Evolutionary conservation across 1,284 basidiomycete genomes (phyloP), one percentile per base, ranked within the genome.

Genomic region (Tylopilus orsonianus): DNA sequence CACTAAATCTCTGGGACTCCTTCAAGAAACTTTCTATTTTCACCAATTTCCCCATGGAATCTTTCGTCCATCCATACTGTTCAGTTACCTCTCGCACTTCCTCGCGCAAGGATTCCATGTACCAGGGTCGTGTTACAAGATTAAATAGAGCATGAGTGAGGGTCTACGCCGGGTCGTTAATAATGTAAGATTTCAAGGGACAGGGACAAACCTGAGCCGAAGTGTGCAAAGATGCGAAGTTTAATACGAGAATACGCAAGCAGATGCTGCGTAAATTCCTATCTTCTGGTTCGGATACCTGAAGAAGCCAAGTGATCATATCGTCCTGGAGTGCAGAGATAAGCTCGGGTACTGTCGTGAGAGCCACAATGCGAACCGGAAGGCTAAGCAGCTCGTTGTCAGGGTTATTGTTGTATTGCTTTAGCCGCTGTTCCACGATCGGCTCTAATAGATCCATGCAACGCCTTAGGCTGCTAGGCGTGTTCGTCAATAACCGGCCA

Each of bases 291-390:
- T 52, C 54, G 12, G 69, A 67, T 14, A 62, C 64, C n/a, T 71
- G 70, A 56, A 77, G 65, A n/a, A 78, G 57, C 75, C 75, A 76
- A 19, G 66, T 65, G 9, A 78, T 59, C 63, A 75, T 56, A 56
- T 77, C 74, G 40, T 69, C 69, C 72, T 75, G 42, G n/a, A 44
- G n/a, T 33, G 18, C 36, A 39, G 27, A 44, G 27, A 30, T 51
- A 14, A 55, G 56, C 37, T 44, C 34, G 19, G 33, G 35, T 45
- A 40, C 34, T 9, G 39, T 43, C 13, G 49, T 50, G 29, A 37
- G 44, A 62, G 50, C 5, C 45, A 35, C 29, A 52, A 39, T 41
- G 55, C 51, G 43, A 38, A 69, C 67, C 41, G 67, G 67, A 39
- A 57, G 49, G 42, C 20, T 47, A 24, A 32, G 30, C 19, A 23